Evolutionary conservation across 192 early-diverging fungal genomes (phyloP).

Genomic region (Backusella macrospora): DNA sequence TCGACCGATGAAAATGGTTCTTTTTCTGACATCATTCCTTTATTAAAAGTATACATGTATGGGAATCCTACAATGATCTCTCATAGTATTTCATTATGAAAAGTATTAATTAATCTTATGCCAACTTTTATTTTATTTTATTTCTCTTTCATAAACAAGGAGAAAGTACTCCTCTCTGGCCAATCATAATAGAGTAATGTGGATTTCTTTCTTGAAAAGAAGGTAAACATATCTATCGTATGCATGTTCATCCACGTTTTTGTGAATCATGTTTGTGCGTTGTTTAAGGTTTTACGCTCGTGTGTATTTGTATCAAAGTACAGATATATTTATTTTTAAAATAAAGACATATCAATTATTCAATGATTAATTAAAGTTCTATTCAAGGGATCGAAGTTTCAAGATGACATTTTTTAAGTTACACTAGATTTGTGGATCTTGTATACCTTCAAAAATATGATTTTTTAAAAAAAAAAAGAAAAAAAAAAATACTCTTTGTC

Average conservation of each 20-base stretch:
- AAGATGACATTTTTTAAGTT: too few species aligned
- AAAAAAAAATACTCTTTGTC: neutral
- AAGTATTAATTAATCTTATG: neutral
- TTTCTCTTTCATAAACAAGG: neutral
- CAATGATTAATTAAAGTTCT: too few species aligned
- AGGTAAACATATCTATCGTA: neutral
- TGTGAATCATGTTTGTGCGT: neutral
- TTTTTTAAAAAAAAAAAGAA: neutral
- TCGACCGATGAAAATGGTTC: neutral
- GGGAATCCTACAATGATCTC: neutral
- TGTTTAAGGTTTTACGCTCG: neutral
- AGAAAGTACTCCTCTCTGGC: neutral
- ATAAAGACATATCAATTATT: too few species aligned
- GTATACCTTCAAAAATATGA: too few species aligned
- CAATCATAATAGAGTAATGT: neutral
- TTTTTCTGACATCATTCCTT: neutral
- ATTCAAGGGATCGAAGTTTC: too few species aligned
- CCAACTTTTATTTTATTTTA: neutral
- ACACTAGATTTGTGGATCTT: too few species aligned
- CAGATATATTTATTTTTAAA: too few species aligned
- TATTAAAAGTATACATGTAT: neutral
- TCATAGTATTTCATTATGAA: neutral
- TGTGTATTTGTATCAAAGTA: too few species aligned
- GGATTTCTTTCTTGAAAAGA: neutral
- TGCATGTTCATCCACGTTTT: neutral